These are phyloP conservation scores for Gyrodon lividus DNA, from an alignment of 768 basidiomycete genomes.

Conservation along the genomic window DNA sequence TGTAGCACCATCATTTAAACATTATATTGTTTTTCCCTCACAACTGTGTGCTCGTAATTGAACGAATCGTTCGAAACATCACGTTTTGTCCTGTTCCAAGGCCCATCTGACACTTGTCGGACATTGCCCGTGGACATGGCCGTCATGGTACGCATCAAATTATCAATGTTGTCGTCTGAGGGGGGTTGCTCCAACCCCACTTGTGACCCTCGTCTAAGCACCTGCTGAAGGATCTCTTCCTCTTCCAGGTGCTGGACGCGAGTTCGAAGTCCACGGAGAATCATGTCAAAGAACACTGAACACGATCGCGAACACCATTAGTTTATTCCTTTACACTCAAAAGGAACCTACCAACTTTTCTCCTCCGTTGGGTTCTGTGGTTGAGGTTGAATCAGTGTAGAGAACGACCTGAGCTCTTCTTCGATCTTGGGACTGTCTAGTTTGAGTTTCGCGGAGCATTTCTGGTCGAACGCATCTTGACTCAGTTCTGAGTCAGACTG, in stretches of 20 bases:
- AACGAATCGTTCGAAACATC: constrained; percentile 18
- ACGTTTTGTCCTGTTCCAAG: constrained; percentile 25
- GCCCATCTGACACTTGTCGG: constrained; percentile 24
- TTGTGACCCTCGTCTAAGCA: constrained; percentile 35
- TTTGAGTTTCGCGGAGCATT: constrained; percentile 34
- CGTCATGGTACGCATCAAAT: constrained; percentile 44
- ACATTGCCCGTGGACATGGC: constrained; percentile 16
- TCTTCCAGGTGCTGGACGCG: constrained; percentile 42
- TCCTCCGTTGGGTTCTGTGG: constrained; percentile 37
- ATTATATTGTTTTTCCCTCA: constrained; percentile 28
- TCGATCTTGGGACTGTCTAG: constrained; percentile 37
- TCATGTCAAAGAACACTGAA: constrained; percentile 36
- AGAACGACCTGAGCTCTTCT: constrained; percentile 35
- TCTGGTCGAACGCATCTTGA: constrained; percentile 37
- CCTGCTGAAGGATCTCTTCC: constrained; percentile 43
- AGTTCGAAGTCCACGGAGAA: constrained; percentile 38
- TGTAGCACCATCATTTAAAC: constrained; percentile 8
- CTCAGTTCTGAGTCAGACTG: constrained; percentile 39
- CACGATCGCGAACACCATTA: constrained; percentile 2
- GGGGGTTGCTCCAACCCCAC: constrained; percentile 36
- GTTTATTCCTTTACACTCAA: background rate
- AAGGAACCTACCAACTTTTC: constrained; percentile 32
- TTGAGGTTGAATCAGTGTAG: constrained; percentile 33
- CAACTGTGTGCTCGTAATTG: constrained; percentile 23
- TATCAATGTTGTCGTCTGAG: constrained; percentile 37